Evolutionary conservation across 1,139 yeast species (phyloP), one percentile per base, ranked within the genome.

Genomic region (Yamadazyma epiphylla): DNA sequence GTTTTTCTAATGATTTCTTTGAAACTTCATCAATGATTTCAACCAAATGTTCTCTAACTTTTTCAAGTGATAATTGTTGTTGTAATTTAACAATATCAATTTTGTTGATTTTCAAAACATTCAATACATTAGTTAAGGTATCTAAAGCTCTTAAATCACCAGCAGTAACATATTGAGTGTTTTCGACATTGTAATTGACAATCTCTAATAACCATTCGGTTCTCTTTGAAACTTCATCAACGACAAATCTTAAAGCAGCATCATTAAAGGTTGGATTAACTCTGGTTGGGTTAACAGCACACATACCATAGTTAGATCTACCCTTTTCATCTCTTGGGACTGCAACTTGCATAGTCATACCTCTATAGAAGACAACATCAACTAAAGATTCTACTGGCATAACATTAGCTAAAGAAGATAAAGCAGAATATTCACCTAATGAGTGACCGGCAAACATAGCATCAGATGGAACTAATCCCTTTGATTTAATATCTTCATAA

Each of bases 311-410:
- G 71, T 94, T 91, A 39, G 98, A 91, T 68, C 98, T 83, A 30
- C 99, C 99, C 31, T 66, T 58, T 36, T 80, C 76, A 64, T 91
- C 99, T 68, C 99, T 81, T 55, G 97, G 97, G 45, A 91, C 99
- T 27, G 98, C 98, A 44, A 91, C 98, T 74, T 91, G 98, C 98
- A 91, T 91, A 28, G 99, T 91, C 98, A 91, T 91, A 76, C 99
- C 99, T 73, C 99, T 81, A 76, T 91, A 94, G 76, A 91, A 91
- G 28, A 91, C 98, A 60, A 91, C 96, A 60, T 91, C 99, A 36
- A 91, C 98, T 49, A 91, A 74, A 7, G 95, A 84, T 68, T 94
- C 98, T 52, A 94, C 89, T 34, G 98, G 96, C 97, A 91, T 89
- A 37, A 94, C 97, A 58, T 91, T 95, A 36, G 96, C 98, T 55